A percentile compares a stretch with the other conserved stretches of the same genome.
Evolutionary conservation across 768 basidiomycete genomes (phyloP).

Genomic region (Arthromyces matolae): DNA sequence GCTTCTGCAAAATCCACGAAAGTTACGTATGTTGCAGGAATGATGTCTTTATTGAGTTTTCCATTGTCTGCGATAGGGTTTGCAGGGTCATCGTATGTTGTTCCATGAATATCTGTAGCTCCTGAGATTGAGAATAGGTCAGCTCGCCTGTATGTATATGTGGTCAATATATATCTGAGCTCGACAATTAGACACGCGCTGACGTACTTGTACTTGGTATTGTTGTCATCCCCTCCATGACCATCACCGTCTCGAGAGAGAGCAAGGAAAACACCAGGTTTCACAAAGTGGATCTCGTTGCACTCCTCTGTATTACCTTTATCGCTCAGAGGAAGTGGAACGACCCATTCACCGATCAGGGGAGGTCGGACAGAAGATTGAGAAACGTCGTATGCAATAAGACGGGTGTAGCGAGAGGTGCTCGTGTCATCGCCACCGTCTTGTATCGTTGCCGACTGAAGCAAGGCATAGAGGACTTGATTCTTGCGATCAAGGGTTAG

Average conservation of each 20-base stretch:
- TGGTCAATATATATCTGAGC: not conserved
- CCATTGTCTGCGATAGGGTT: conserved; percentile 51
- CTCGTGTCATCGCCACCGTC: conserved; percentile 51
- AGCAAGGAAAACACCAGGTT: conserved; percentile 50
- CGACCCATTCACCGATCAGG: conserved; percentile 56
- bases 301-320: conserved; percentile 48
- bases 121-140: conserved; percentile 54
- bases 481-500: conserved; percentile 48
- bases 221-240: conserved; percentile 45
- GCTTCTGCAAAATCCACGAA: conserved; percentile 56
- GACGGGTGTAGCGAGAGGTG: conserved; percentile 50
- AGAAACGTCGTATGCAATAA: conserved; percentile 53
- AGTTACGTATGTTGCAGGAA: conserved; percentile 48
- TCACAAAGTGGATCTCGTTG: conserved; percentile 59
- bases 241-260: conserved; percentile 61
- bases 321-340: conserved; percentile 47
- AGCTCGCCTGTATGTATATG: conserved; percentile 39
- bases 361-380: conserved; percentile 28
- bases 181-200: too few relatives aligned
- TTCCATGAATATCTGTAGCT: conserved; percentile 60
- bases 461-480: conserved; percentile 52
- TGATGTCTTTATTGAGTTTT: conserved; percentile 41
- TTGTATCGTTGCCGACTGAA: conserved; percentile 62
- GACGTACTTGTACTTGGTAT: conserved; percentile 49
- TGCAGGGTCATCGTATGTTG: conserved; percentile 49